Evolutionary conservation across 2,329 filamentous ascomycete species (phyloP), one percentile per base, ranked within the genome.

Genomic region (Penicillium sp.): DNA sequence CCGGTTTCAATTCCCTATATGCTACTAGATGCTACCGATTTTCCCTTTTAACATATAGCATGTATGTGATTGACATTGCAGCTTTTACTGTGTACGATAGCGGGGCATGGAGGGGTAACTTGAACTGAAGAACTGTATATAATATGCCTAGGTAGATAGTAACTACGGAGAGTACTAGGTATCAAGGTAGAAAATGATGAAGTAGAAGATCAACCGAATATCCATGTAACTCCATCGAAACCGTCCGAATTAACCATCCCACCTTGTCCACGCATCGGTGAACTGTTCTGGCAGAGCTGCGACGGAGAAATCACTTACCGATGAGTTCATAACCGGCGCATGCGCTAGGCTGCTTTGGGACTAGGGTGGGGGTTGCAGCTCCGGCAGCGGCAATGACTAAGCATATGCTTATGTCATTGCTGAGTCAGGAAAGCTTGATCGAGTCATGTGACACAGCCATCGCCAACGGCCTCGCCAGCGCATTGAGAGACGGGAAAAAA

Each of bases 321-420:
- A 56, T 51, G 46, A 28, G 40, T 43, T 45, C 45, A 51, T 47
- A 50, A 52, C 56, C 63, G n/a, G n/a, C n/a, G n/a, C n/a, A n/a
- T 32, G 31, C 22, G 28, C 61, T 62, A 52, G 55, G 17, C 59
- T 15, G 3, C 1, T 57, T 61, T 32, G 17, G 57, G 64, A 31
- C 52, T 65, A 65, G 64, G 40, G 64, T 66, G 64, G 64, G 64
- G 64, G 64, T 64, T 43, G 15, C 49, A 44, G 6, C 2, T 13
- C 31, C 35, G 26, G 19, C 42, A n/a, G 33, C 42, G 22, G n/a
- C 13, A 19, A 39, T 49, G 47, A 53, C 26, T 53, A 34, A 53
- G 28, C 24, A 47, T 9, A 2, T 21, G 49, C 13, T 51, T 51
- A 51, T 34, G 21, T 53, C 28, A 46, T 43, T 15, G 3, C 24